These are phyloP conservation scores for Fusarium pininemorale DNA, from an alignment of 2,329 filamentous ascomycete genomes.

Conservation along the genomic window DNA sequence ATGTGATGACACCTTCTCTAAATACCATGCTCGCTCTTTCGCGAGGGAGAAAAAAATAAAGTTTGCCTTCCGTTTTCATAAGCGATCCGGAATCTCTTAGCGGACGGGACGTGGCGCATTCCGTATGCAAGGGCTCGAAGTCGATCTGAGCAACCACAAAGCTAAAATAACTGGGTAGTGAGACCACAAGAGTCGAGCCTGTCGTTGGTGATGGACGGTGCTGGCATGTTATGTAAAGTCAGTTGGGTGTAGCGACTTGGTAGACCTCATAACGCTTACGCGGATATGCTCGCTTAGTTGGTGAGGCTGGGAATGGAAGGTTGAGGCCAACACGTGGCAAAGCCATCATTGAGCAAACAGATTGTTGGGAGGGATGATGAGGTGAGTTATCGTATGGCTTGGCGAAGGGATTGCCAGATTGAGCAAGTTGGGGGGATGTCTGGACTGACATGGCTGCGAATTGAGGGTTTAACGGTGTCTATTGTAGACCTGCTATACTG, in stretches of 20 bases:
- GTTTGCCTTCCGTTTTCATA: neutral
- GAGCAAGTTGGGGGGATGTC: neutral
- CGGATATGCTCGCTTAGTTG: neutral
- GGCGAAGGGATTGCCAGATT: neutral
- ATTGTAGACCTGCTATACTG: neutral
- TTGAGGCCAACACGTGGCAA: neutral
- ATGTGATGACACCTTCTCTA: neutral
- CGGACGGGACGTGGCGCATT: neutral
- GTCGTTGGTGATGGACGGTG: neutral
- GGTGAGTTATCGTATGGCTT: rapidly evolving
- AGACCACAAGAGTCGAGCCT: neutral
- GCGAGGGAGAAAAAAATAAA: no score
- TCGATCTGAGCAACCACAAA: neutral
- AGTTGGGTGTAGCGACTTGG: neutral
- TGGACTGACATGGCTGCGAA: neutral
- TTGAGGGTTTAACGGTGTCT: no score
- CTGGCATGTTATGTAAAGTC: neutral
- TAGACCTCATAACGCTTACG: neutral
- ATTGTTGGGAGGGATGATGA: neutral
- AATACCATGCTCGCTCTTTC: neutral
- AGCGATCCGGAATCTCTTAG: neutral
- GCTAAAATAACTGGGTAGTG: neutral
- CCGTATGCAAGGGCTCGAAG: neutral
- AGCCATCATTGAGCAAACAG: neutral
- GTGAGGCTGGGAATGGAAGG: neutral